phyloP scores from a whole-genome alignment of 441 rosid species.

The Aquilaria agallochum region DNA sequence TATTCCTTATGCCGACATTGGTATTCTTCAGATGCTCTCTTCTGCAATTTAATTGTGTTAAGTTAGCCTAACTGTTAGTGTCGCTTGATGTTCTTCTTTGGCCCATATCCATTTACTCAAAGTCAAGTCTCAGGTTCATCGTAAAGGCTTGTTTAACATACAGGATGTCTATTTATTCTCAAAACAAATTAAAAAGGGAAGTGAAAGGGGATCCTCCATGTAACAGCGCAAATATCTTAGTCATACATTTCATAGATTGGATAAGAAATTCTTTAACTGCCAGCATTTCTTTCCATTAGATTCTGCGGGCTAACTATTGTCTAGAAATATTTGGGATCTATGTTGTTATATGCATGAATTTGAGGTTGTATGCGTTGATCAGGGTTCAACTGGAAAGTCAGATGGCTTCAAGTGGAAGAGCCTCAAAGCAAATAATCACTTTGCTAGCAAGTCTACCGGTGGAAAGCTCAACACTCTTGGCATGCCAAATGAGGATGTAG shows the following conservation, averaged over 20 bases:
- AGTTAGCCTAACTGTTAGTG: not conserved
- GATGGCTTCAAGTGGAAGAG: constrained; percentile 61
- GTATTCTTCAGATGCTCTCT: constrained; percentile 1
- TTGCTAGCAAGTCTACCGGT: constrained; percentile 16
- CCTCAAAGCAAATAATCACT: constrained; percentile 18
- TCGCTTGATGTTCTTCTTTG: not conserved
- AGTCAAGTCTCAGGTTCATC: too few species aligned
- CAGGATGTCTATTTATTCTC: too few species aligned
- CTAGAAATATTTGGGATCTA: too few species aligned
- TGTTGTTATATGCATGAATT: too few species aligned
- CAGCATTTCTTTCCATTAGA: too few species aligned
- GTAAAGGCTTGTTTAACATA: too few species aligned
- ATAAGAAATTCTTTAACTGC: too few species aligned
- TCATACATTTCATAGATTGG: too few species aligned
- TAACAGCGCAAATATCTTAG: too few species aligned
- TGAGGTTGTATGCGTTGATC: constrained; percentile 12
- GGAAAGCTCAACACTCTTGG: constrained; percentile 30
- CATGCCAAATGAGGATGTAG: constrained; percentile 61
- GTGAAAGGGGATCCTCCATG: too few species aligned
- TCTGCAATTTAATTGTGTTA: not conserved
- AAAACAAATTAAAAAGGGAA: too few species aligned
- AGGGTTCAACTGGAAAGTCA: constrained; percentile 57
- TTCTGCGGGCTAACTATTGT: too few species aligned
- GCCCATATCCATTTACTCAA: not conserved
- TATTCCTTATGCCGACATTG: constrained; percentile 9